Percentiles rank a stretch among this genome's conserved stretches.
Evolutionary conservation across 805 yeast genomes (phyloP).

Genomic region (Nakazawaea wyomingensis): DNA sequence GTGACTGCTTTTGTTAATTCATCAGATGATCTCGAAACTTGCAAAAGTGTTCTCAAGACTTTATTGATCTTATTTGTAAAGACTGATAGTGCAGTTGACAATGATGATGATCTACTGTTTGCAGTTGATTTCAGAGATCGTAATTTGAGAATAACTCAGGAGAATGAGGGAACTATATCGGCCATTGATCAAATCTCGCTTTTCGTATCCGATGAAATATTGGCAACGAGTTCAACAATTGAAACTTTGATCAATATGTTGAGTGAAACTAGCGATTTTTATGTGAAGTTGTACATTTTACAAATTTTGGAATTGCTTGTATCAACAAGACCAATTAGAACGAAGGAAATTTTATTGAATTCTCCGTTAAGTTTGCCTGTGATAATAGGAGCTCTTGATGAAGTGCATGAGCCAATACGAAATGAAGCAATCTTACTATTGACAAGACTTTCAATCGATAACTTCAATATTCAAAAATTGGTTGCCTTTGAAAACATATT

Average conservation of each 20-base stretch:
- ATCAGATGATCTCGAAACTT: slow-evolving; percentile 58
- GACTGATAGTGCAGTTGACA: slow-evolving; percentile 28
- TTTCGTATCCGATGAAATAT: slow-evolving; percentile 93
- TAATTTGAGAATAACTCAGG: slow-evolving; percentile 58
- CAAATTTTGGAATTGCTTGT: slow-evolving; percentile 83
- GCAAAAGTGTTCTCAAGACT: slow-evolving; percentile 81
- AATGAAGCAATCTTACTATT: slow-evolving; percentile 83
- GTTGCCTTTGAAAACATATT: slow-evolving; percentile 94
- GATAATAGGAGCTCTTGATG: slow-evolving; percentile 58
- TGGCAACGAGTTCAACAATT: slow-evolving; percentile 51
- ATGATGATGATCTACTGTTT: slow-evolving; percentile 56
- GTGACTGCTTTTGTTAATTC: slow-evolving; percentile 60
- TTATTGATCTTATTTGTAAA: slow-evolving; percentile 74
- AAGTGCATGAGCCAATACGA: slow-evolving; percentile 76
- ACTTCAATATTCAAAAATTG: slow-evolving; percentile 81
- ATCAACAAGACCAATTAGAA: slow-evolving; percentile 64
- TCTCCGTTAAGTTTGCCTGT: slow-evolving; percentile 79
- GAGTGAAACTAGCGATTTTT: slow-evolving; percentile 53
- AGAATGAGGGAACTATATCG: slow-evolving; percentile 43
- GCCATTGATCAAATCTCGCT: slow-evolving; percentile 78
- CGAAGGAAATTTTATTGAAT: slow-evolving; percentile 67
- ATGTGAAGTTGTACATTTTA: slow-evolving; percentile 71
- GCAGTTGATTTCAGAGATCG: slow-evolving; percentile 38
- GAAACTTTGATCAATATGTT: slow-evolving; percentile 46
- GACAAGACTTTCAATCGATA: slow-evolving; percentile 75